These are phyloP conservation scores for Nicotiana sylvestris DNA, from an alignment of 257 asterid species.

Conservation along the genomic window DNA sequence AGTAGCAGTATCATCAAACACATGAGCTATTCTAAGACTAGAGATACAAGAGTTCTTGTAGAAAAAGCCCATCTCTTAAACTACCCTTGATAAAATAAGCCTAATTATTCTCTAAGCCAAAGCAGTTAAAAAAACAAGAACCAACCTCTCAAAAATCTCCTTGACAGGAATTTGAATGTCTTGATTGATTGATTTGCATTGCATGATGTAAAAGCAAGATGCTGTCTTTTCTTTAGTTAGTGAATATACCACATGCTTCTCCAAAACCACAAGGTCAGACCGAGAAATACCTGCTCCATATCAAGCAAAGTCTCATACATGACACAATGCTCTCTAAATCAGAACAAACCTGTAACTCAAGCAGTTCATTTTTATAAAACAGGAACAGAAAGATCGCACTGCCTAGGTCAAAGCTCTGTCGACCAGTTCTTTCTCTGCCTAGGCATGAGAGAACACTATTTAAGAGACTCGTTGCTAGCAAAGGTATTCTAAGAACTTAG, in stretches of 20 bases:
- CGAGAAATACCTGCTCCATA: conserved; percentile 41
- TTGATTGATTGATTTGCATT: conserved; percentile 27
- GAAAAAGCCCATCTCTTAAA: background rate
- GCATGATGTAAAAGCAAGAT: conserved; percentile 54
- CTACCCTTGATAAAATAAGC: background rate
- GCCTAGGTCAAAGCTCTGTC: conserved; percentile 3
- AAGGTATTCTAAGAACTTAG: background rate
- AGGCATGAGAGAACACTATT: background rate
- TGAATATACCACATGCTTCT: conserved; percentile 51
- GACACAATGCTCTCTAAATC: background rate
- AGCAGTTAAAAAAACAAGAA: background rate
- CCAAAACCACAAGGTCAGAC: conserved; percentile 51
- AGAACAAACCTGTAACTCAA: conserved; percentile 9
- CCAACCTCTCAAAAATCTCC: conserved; percentile 53
- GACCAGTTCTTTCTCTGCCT: conserved; percentile 3
- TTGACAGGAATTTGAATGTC: conserved; percentile 33
- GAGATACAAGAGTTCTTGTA: background rate
- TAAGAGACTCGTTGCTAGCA: background rate
- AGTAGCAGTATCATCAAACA: conserved; percentile 1
- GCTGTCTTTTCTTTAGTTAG: conserved; percentile 51
- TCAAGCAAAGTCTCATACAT: conserved; percentile 18
- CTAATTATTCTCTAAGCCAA: background rate
- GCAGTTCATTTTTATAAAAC: background rate
- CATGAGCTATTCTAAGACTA: background rate
- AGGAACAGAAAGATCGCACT: conserved; percentile 2